Evolutionary conservation across 2,329 filamentous ascomycete genomes (phyloP).

Genomic region (Aspergillus glaucus): DNA sequence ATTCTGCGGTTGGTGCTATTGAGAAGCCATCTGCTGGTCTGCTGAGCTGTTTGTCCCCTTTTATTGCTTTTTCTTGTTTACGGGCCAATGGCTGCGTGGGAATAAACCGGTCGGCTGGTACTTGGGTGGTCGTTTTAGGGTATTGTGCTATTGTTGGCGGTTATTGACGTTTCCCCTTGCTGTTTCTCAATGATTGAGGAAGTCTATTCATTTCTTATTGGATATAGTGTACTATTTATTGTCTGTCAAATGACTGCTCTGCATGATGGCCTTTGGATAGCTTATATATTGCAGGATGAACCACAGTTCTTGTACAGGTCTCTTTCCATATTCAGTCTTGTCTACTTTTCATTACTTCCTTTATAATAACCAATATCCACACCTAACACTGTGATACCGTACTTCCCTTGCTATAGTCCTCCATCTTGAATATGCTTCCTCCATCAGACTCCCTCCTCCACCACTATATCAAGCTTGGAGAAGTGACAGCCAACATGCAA

Average conservation of each 20-base stretch:
- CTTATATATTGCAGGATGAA: background rate
- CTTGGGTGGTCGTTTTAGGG: background rate
- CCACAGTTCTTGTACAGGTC: background rate
- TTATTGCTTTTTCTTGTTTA: background rate
- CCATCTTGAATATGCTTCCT: constrained; percentile 17
- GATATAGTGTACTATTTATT: constrained; percentile 1
- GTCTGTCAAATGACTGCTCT: background rate
- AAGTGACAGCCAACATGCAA: constrained; percentile 13
- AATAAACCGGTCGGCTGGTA: background rate
- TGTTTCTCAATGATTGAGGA: background rate
- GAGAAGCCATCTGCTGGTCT: background rate
- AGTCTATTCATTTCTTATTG: background rate
- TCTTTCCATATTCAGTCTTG: background rate
- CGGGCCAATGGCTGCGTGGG: background rate
- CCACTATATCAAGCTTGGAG: constrained; percentile 22
- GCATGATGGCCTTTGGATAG: background rate
- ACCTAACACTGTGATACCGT: background rate
- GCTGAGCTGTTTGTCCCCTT: background rate
- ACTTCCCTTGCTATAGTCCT: background rate
- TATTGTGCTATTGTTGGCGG: background rate
- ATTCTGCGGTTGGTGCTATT: background rate
- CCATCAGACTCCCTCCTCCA: constrained; percentile 23
- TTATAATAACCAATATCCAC: background rate
- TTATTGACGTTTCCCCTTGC: background rate
- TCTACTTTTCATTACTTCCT: background rate